A percentile compares a stretch with the other conserved stretches of the same genome.
These are phyloP conservation scores for Ailanthus altissimus DNA, from an alignment of 345 rosid species.

Conservation along the genomic window DNA sequence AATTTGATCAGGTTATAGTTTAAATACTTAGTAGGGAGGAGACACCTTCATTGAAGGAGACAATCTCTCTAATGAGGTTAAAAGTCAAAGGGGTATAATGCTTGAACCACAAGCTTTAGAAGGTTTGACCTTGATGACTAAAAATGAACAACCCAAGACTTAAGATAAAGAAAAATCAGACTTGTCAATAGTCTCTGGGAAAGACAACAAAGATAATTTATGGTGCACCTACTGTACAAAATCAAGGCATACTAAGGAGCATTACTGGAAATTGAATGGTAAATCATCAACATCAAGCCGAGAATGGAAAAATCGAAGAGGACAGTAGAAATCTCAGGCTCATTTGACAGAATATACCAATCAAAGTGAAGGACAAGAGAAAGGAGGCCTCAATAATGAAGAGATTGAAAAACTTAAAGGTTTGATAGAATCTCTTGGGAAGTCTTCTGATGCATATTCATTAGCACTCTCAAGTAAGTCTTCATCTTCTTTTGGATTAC, in stretches of 20 bases:
- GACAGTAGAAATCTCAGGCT: not conserved
- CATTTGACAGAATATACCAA: not conserved
- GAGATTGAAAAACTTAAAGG: slow-evolving; percentile 8
- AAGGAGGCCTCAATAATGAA: not conserved
- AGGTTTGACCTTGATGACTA: too few relatives aligned
- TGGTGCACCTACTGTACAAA: too few relatives aligned
- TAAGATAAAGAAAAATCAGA: too few relatives aligned
- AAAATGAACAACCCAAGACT: not conserved
- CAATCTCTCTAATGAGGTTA: too few relatives aligned
- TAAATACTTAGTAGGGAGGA: not conserved
- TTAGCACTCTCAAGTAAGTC: not conserved
- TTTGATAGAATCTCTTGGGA: not conserved
- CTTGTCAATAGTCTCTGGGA: not conserved
- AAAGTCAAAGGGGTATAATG: too few relatives aligned
- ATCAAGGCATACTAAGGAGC: too few relatives aligned
- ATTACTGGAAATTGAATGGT: slow-evolving; percentile 9
- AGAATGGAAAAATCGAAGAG: slow-evolving; percentile 1
- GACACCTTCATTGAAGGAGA: too few relatives aligned
- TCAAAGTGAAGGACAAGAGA: not conserved
- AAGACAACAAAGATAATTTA: not conserved
- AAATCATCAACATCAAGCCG: not conserved
- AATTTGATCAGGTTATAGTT: not conserved
- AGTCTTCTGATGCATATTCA: not conserved
- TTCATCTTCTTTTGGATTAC: not conserved
- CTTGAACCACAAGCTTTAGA: too few relatives aligned